Base-by-base conservation (phyloP, 352 stramenopile species). In the Globisporangium canariense region DNA sequence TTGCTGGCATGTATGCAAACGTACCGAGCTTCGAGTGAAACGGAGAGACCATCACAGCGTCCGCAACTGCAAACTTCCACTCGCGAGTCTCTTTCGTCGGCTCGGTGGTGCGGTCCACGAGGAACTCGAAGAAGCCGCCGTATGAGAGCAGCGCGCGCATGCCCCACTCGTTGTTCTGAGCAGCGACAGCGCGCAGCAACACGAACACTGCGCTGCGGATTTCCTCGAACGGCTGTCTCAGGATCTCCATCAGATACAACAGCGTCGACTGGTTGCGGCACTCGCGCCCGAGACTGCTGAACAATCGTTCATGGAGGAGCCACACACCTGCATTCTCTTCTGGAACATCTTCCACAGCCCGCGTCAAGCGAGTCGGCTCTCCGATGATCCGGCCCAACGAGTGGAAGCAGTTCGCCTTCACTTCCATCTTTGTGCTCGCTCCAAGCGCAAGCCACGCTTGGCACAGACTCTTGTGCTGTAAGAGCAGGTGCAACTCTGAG, bases 1-100 rank as follows among this genome's bases (percentile, higher is more conserved):
- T 47, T 13, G 6, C 32, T 36, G 32, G 2, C 32, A 36, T 36
- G 2, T 36, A 30, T 13, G 74, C 25, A 28, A 28, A 28, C 79
- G 65, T 66, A 89, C 81, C 79, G 25, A 95, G 64, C n/a, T 78
- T 66, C 34, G 69, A 55, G 58, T 77, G 67, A 58, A 88, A 93
- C 14, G 74, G 81, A n/a, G 85, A 94, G 11, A 74, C 79, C 14
- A 94, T 22, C 10, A 94, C 58, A 25, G 83, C 81, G 47, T 94
- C 88, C n/a, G 91, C 74, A 57, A 96, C 71, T 8, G 88, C 83
- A 67, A 96, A 96, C 67, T 96, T 96, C 88, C 88, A 96, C 71
- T 96, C 88, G 65, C 86, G 81, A 28, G 83, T 90, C 56, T 89
- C 74, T 56, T 94, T 96, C 28, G 79, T 93, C 28, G 86, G 83